phyloP scores from a whole-genome alignment of 2,329 filamentous ascomycete species.

The Cladosporium phlei region DNA sequence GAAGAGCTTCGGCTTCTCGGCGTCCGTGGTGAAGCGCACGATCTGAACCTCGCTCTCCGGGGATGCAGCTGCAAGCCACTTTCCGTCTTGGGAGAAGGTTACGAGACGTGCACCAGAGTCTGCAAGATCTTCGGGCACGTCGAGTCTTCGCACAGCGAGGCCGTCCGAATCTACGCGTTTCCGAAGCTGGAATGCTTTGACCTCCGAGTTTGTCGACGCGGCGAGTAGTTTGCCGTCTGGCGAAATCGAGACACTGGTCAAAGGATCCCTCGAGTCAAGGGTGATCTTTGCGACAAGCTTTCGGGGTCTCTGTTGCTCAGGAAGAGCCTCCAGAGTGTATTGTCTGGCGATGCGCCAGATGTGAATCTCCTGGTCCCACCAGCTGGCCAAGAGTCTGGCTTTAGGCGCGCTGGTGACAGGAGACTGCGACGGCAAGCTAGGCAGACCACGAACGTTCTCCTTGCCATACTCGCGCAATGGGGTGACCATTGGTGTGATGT shows the following conservation, averaged over 20 bases:
- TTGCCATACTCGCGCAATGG: conserved; percentile 72
- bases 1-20: conserved; percentile 33
- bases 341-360: conserved; percentile 64
- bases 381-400: conserved; percentile 75
- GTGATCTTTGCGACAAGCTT: conserved; percentile 34
- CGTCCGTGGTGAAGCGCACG: conserved; percentile 46
- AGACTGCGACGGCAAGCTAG: conserved; percentile 76
- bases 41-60: conserved; percentile 42
- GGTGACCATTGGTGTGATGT: conserved; percentile 75
- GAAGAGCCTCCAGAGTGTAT: conserved; percentile 23
- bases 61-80: conserved; percentile 60
- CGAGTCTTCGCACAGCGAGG: conserved; percentile 67
- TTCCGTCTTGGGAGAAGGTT: conserved; percentile 63
- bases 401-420: conserved; percentile 68
- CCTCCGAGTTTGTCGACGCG: conserved; percentile 44
- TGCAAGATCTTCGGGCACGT: conserved; percentile 55
- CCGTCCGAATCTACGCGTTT: conserved; percentile 19
- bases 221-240: conserved; percentile 72
- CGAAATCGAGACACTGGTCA: conserved; percentile 67
- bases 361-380: conserved; percentile 85
- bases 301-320: conserved; percentile 21
- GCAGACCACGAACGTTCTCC: conserved; percentile 76
- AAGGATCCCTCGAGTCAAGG: conserved; percentile 57
- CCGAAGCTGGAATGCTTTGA: conserved; percentile 31
- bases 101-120: conserved; percentile 64